A percentile compares a stretch with the other conserved stretches of the same genome.
These are phyloP conservation scores for Mycena galopus DNA, from an alignment of 768 basidiomycete species.

Conservation along the genomic window DNA sequence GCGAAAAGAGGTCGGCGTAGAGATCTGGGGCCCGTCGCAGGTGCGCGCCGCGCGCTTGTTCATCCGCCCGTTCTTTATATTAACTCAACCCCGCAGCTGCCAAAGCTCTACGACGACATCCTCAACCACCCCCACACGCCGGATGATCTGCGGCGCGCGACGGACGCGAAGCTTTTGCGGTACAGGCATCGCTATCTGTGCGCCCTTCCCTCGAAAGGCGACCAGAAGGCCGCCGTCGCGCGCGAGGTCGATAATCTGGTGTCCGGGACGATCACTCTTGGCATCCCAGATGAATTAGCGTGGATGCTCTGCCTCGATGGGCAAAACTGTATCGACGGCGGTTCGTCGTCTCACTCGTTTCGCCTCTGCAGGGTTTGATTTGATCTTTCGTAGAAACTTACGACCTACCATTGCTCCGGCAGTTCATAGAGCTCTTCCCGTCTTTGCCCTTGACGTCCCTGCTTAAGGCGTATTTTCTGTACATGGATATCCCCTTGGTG, in stretches of 20 bases:
- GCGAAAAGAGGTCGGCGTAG: conserved; percentile 73
- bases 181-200: conserved; percentile 73
- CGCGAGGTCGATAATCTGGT: conserved; percentile 79
- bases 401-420: conserved; percentile 65
- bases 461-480: conserved; percentile 77
- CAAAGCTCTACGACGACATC: conserved; percentile 81
- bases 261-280: conserved; percentile 80
- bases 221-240: conserved; percentile 62
- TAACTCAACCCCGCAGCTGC: conserved; percentile 62
- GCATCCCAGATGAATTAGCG: conserved; percentile 82
- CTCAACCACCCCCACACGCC: conserved; percentile 84
- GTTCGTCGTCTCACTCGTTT: conserved; percentile 57
- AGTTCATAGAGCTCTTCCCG: conserved; percentile 79
- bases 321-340: conserved; percentile 73
- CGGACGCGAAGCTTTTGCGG: conserved; percentile 81
- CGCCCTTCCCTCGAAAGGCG: conserved; percentile 62
- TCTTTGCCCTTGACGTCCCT: conserved; percentile 65
- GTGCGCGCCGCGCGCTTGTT: conserved; percentile 50
- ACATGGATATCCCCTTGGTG: conserved; percentile 60
- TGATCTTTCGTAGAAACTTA: conserved; percentile 65
- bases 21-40: conserved; percentile 72
- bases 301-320: conserved; percentile 87
- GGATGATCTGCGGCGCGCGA: conserved; percentile 82
- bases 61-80: background rate
- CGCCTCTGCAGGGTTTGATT: conserved; percentile 11